Percentiles rank a stretch among this genome's conserved stretches.
Conservation (phyloP, 495 filamentous ascomycete genomes). For the Cercophora samala region DNA sequence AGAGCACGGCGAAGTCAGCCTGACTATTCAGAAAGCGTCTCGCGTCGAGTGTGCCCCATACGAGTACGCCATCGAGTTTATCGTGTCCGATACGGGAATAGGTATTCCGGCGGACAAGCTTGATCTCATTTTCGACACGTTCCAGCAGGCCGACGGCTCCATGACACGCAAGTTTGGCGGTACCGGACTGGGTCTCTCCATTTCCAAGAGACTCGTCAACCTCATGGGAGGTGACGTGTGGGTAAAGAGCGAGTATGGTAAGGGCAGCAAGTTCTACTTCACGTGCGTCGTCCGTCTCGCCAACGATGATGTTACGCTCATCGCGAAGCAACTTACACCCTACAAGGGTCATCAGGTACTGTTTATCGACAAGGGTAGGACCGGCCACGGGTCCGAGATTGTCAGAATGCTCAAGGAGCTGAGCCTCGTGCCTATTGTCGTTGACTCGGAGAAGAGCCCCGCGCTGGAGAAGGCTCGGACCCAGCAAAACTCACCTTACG, state of each 20-base stretch:
- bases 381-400: constrained; percentile 73
- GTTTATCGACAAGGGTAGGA: constrained; percentile 92
- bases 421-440: constrained; percentile 76
- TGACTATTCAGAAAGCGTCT: constrained; percentile 78
- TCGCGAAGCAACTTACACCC: constrained; percentile 78
- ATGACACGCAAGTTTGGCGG: constrained; percentile 97
- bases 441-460: constrained; percentile 60
- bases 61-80: constrained; percentile 94
- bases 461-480: constrained; percentile 42
- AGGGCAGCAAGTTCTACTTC: constrained; percentile 95
- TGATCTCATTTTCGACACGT: constrained; percentile 97
- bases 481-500: constrained; percentile 67
- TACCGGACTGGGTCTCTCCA: constrained; percentile 91
- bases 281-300: constrained; percentile 90
- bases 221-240: constrained; percentile 97
- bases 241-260: constrained; percentile 91
- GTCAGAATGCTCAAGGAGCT: constrained; percentile 74
- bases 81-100: constrained; percentile 95
- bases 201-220: constrained; percentile 92
- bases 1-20: constrained; percentile 92
- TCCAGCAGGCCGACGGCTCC: constrained; percentile 97
- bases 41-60: constrained; percentile 56
- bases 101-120: constrained; percentile 95
- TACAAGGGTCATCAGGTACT: constrained; percentile 92
- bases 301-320: constrained; percentile 72